Evolutionary conservation across 257 asterid genomes (phyloP), one percentile per base, ranked within the genome.

Genomic region (Solanum tarijense): DNA sequence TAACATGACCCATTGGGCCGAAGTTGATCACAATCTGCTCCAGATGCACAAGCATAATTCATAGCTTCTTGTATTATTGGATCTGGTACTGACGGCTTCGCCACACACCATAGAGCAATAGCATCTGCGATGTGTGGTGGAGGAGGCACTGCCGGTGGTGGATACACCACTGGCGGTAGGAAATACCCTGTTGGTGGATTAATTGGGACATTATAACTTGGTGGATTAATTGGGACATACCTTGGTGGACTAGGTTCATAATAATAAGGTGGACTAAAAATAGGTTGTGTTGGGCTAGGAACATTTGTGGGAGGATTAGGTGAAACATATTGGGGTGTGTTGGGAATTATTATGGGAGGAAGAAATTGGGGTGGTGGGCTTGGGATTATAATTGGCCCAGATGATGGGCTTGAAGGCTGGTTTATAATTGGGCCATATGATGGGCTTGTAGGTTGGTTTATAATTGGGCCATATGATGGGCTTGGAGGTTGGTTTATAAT

Each of bases 11-110:
- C 99, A 31, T 79, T 92, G 5, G 98, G 93, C 90, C 85, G 93
- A 90, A 97, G 91, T 90, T 92, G 94, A 9, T 89, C 87, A 60
- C 99, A 97, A 6, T 94, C 98, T 3, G 98, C 99, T 43, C 99
- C 99, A 3, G 98, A 95, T 5, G 92, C 98, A 48, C 99, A 97
- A 0, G 99, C 99, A 58, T 95, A 97, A 91, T 96, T 94, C 98
- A 97, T 94, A 0, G 99, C 98, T 90, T 97, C 99, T 90, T 91
- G 93, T 43, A 95, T 95, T 65, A 97, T 95, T 1, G 99, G 99
- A 23, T 92, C 99, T 0, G 99, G 99, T 29, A 97, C 99, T 3
- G 99, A 83, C 0, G 99, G 94, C 95, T 97, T 97, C 4, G 98
- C 99, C 89, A 97, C 99, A 76, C 99, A 97, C 99, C 99, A 96